Percentiles rank a stretch among this genome's conserved stretches.
These are phyloP conservation scores for Arabidopsis hybrid DNA, from an alignment of 441 rosid genomes.

Conservation along the genomic window DNA sequence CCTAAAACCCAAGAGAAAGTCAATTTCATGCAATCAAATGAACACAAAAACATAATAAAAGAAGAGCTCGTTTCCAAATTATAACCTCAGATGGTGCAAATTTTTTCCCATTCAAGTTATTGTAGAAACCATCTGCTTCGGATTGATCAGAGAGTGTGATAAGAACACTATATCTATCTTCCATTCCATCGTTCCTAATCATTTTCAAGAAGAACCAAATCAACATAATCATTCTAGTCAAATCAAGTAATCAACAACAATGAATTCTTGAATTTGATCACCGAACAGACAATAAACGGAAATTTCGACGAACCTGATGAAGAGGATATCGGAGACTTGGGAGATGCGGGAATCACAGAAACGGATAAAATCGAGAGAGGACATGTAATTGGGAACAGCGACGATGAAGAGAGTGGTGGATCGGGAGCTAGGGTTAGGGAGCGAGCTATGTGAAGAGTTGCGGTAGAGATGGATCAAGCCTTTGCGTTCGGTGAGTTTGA, in stretches of 20 bases:
- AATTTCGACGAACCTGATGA: conserved; percentile 57
- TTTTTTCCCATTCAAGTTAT: conserved; percentile 64
- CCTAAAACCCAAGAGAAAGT: conserved; percentile 50
- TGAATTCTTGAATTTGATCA: not conserved
- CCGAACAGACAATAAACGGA: not conserved
- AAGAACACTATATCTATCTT: conserved; percentile 88
- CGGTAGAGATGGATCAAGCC: conserved; percentile 83
- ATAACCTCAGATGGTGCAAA: conserved; percentile 91
- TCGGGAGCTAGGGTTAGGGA: conserved; percentile 68
- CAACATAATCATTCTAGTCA: conserved; percentile 17
- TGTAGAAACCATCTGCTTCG: conserved; percentile 67
- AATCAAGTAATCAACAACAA: not conserved
- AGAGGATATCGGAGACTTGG: conserved; percentile 58
- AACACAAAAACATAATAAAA: not conserved
- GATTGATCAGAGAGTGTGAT: conserved; percentile 64
- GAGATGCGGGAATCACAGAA: conserved; percentile 63
- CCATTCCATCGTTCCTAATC: conserved; percentile 87
- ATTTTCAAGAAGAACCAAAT: not conserved
- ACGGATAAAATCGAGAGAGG: conserved; percentile 74
- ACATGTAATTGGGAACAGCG: conserved; percentile 89
- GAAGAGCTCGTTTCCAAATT: not conserved
- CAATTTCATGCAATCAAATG: conserved; percentile 5
- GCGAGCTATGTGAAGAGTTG: conserved; percentile 61
- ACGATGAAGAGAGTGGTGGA: conserved; percentile 81
- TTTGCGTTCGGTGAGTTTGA: conserved; percentile 67